A percentile compares a stretch with the other conserved stretches of the same genome.
phyloP scores from a whole-genome alignment of 2,329 filamentous ascomycete genomes.

The Gaeumannomyces tritici region DNA sequence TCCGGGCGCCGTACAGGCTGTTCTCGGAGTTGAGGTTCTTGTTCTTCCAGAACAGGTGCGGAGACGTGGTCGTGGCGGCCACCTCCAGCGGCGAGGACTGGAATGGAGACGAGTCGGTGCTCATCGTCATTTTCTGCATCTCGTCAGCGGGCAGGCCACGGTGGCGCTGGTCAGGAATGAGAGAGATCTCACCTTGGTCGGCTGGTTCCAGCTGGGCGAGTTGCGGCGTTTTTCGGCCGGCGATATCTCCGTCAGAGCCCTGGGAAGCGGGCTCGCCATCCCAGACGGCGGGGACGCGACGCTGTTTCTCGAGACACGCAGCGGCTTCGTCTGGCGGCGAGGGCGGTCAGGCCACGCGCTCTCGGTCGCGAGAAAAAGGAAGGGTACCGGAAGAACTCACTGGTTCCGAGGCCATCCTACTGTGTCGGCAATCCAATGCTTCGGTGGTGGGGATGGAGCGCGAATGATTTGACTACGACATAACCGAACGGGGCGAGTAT shows the following conservation, averaged over 20 bases:
- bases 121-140: conserved; percentile 55
- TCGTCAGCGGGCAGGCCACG: neutral
- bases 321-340: conserved; percentile 55
- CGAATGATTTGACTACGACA: neutral
- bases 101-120: conserved; percentile 71
- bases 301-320: conserved; percentile 68
- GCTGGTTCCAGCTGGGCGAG: conserved; percentile 81
- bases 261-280: conserved; percentile 50
- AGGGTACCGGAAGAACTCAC: neutral
- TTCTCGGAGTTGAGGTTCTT: conserved; percentile 68
- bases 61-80: conserved; percentile 56
- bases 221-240: conserved; percentile 80
- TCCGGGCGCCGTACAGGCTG: conserved; percentile 46
- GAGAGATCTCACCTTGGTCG: conserved; percentile 51
- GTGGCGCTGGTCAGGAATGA: neutral
- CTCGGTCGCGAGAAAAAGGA: neutral
- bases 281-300: conserved; percentile 49
- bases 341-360: neutral
- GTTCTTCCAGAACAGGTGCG: conserved; percentile 87
- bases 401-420: conserved; percentile 6
- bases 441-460: neutral
- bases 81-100: conserved; percentile 72
- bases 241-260: conserved; percentile 82
- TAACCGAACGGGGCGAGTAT: neutral
- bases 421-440: neutral